Percentiles rank a stretch among this genome's conserved stretches.
Conservation (phyloP, 768 basidiomycete genomes). For the Xerocomus spinulosus region DNA sequence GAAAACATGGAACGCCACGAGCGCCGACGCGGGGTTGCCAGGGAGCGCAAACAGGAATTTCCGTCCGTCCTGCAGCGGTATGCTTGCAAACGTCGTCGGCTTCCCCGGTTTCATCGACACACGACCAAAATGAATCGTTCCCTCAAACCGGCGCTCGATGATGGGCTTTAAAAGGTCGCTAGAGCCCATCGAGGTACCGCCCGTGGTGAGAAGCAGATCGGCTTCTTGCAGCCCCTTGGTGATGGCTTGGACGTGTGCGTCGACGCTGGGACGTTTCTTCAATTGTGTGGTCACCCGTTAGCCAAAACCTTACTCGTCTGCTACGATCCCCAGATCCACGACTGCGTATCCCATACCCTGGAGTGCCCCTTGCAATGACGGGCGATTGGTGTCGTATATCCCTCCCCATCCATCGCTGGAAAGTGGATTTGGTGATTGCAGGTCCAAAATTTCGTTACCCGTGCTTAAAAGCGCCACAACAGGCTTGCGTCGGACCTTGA, state of each 20-base stretch:
- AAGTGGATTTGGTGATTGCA: constrained; percentile 41
- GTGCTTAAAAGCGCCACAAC: constrained; percentile 79
- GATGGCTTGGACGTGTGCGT: constrained; percentile 56
- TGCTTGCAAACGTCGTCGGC: constrained; percentile 84
- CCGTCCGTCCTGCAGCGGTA: constrained; percentile 42
- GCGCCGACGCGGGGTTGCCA: constrained; percentile 83
- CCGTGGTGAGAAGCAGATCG: constrained; percentile 79
- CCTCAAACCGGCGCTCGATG: constrained; percentile 72
- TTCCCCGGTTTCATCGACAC: constrained; percentile 83
- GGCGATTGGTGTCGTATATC: constrained; percentile 84
- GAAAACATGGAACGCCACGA: constrained; percentile 83
- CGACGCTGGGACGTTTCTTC: constrained; percentile 32
- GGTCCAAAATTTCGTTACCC: constrained; percentile 74
- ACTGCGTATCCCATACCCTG: constrained; percentile 73
- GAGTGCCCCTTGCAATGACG: constrained; percentile 66
- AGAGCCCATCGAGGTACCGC: constrained; percentile 90
- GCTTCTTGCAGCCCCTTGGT: constrained; percentile 52
- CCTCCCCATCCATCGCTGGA: constrained; percentile 54
- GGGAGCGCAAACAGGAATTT: constrained; percentile 83
- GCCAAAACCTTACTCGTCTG: constrained; percentile 54
- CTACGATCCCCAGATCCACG: constrained; percentile 75
- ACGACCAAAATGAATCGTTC: constrained; percentile 81
- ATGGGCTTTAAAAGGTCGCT: constrained; percentile 85
- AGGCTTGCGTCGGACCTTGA: constrained; percentile 66
- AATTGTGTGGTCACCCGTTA: neutral